Percentiles rank a stretch among this genome's conserved stretches.
phyloP scores from a whole-genome alignment of 305 asterid genomes.

The Salvia sclarea region DNA sequence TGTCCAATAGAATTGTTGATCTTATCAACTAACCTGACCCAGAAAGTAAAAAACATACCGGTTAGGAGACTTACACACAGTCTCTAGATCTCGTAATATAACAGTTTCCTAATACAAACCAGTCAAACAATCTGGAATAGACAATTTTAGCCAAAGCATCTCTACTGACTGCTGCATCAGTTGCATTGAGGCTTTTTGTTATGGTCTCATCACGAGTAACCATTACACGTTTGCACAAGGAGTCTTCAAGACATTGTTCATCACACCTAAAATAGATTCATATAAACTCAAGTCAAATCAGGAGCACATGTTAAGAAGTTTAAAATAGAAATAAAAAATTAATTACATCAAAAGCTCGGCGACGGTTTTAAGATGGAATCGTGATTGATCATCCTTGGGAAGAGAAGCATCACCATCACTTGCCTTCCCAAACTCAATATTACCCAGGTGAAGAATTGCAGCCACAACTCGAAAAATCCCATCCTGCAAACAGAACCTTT shows the following conservation, averaged over 20 bases:
- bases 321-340: constrained; percentile 21
- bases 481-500: constrained; percentile 54
- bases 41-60: constrained; percentile 24
- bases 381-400: constrained; percentile 73
- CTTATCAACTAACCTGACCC: constrained; percentile 84
- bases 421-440: constrained; percentile 69
- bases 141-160: constrained; percentile 84
- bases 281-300: constrained; percentile 26
- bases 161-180: constrained; percentile 69
- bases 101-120: constrained; percentile 50
- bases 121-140: constrained; percentile 83
- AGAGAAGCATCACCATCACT: constrained; percentile 52
- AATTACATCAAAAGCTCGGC: constrained; percentile 71
- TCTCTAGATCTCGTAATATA: constrained; percentile 9
- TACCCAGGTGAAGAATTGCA: constrained; percentile 87
- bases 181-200: constrained; percentile 72
- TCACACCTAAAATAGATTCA: constrained; percentile 63
- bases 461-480: constrained; percentile 83
- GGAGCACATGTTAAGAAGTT: constrained; percentile 13
- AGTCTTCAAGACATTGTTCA: constrained; percentile 73
- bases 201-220: constrained; percentile 89
- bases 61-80: constrained; percentile 19
- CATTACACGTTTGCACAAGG: constrained; percentile 77
- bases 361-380: constrained; percentile 63
- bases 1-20: constrained; percentile 89